Conservation (phyloP, 2,329 filamentous ascomycete genomes). For the Colletotrichum shisoi region DNA sequence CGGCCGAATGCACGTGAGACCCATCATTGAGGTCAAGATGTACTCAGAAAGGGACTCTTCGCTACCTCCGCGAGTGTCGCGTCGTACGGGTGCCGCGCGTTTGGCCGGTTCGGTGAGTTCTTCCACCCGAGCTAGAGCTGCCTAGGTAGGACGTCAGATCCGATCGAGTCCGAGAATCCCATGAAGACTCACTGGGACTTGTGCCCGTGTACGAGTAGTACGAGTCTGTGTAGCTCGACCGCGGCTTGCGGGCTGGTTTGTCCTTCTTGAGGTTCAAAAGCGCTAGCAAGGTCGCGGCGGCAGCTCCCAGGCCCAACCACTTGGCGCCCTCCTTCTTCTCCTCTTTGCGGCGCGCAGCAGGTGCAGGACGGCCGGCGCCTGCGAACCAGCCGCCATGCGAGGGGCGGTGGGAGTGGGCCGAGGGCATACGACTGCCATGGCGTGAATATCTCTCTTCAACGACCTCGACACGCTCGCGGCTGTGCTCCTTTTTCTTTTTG, state of each 20-base stretch:
- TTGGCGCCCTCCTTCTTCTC: conserved; percentile 61
- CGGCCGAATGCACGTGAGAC: conserved; percentile 13
- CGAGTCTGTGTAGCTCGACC: conserved; percentile 60
- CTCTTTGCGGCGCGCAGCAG: conserved; percentile 53
- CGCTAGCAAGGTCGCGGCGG: conserved; percentile 60
- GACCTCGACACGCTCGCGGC: conserved; percentile 65
- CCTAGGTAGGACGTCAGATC: conserved; percentile 47
- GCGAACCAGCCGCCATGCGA: conserved; percentile 64
- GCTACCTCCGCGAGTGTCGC: conserved; percentile 46
- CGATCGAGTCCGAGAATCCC: conserved; percentile 37
- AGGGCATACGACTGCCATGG: conserved; percentile 54
- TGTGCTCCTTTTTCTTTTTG: conserved; percentile 57
- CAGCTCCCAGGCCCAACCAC: conserved; percentile 63
- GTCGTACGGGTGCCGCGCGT: conserved; percentile 40
- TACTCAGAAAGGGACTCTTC: conserved; percentile 2
- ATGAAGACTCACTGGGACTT: conserved; percentile 59
- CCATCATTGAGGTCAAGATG: neutral
- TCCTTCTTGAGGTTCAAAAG: conserved; percentile 63
- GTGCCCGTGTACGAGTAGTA: conserved; percentile 62
- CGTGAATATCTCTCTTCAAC: conserved; percentile 69
- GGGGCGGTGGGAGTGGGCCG: conserved; percentile 58
- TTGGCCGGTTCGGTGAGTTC: conserved; percentile 47
- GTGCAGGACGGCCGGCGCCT: conserved; percentile 53
- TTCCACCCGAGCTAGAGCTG: conserved; percentile 57
- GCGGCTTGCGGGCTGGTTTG: conserved; percentile 55